Conservation (phyloP, 306 rosid genomes). For the Medicago arabica region DNA sequence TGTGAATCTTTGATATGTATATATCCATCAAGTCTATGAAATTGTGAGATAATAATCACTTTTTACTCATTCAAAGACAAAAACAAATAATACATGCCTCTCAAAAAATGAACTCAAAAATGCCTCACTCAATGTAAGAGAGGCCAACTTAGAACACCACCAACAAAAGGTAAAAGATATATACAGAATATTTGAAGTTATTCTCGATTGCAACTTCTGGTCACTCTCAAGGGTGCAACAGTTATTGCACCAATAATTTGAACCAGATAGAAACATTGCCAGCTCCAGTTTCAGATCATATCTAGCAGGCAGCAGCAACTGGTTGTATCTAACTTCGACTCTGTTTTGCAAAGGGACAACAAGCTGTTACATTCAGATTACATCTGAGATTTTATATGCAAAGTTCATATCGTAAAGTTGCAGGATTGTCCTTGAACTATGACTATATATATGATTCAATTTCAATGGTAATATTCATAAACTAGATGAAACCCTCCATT, state of each 20-base stretch:
- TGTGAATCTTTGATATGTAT: slow-evolving; percentile 10
- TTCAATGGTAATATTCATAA: too few relatives aligned
- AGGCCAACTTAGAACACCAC: background rate
- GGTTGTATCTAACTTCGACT: background rate
- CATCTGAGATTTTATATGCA: slow-evolving; percentile 43
- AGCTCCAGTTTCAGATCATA: slow-evolving; percentile 36
- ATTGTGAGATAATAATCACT: slow-evolving; percentile 9
- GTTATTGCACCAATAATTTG: slow-evolving; percentile 30
- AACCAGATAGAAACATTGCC: slow-evolving; percentile 24
- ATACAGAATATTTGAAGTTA: slow-evolving; percentile 15
- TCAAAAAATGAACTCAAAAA: slow-evolving; percentile 29
- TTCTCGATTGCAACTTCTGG: slow-evolving; percentile 10
- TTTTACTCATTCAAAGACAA: background rate
- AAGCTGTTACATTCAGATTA: slow-evolving; percentile 39
- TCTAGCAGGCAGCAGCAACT: slow-evolving; percentile 10
- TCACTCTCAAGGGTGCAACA: slow-evolving; percentile 33
- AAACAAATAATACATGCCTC: slow-evolving; percentile 2
- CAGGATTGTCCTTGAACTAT: background rate
- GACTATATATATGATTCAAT: too few relatives aligned
- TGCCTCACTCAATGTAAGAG: slow-evolving; percentile 20
- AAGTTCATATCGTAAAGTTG: background rate
- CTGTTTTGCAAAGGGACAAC: slow-evolving; percentile 54
- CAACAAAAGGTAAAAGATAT: slow-evolving; percentile 2
- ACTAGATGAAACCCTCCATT: background rate
- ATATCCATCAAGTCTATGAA: background rate